phyloP scores from a whole-genome alignment of 2,329 filamentous ascomycete genomes.

The Ascochyta pisi region DNA sequence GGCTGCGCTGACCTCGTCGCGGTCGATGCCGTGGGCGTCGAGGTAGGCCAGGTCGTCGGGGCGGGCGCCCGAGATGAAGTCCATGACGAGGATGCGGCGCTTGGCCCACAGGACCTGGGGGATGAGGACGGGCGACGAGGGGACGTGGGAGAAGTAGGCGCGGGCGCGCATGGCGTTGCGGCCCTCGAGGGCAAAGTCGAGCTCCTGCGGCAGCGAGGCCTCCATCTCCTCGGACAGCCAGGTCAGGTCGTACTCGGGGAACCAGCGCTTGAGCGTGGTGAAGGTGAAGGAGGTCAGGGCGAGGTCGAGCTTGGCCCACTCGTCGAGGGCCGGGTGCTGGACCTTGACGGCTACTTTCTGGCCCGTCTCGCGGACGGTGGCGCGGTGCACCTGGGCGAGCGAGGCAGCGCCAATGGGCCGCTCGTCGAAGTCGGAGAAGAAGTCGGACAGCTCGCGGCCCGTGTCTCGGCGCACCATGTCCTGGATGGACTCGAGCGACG shows the following conservation, averaged over 20 bases:
- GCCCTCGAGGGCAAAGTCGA: slow-evolving; percentile 88
- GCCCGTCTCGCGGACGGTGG: slow-evolving; percentile 79
- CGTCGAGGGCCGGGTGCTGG: slow-evolving; percentile 86
- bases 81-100: slow-evolving; percentile 92
- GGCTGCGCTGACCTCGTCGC: slow-evolving; percentile 92
- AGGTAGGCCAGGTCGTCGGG: slow-evolving; percentile 89
- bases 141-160: slow-evolving; percentile 78
- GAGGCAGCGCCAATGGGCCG: slow-evolving; percentile 90
- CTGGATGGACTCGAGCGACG: slow-evolving; percentile 84
- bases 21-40: slow-evolving; percentile 84
- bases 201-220: slow-evolving; percentile 83
- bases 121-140: slow-evolving; percentile 81
- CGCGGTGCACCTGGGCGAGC: slow-evolving; percentile 91
- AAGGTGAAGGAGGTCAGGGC: slow-evolving; percentile 89
- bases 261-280: slow-evolving; percentile 86
- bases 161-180: slow-evolving; percentile 80
- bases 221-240: slow-evolving; percentile 97
- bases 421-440: slow-evolving; percentile 83
- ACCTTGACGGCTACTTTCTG: slow-evolving; percentile 95
- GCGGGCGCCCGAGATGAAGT: slow-evolving; percentile 83
- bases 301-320: slow-evolving; percentile 90
- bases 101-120: slow-evolving; percentile 90
- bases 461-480: slow-evolving; percentile 88
- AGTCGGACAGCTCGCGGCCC: slow-evolving; percentile 76
- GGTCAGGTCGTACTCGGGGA: slow-evolving; percentile 96